Base-by-base conservation (phyloP, 2,329 filamentous ascomycete genomes). In the Phyllosticta citriasiana region DNA sequence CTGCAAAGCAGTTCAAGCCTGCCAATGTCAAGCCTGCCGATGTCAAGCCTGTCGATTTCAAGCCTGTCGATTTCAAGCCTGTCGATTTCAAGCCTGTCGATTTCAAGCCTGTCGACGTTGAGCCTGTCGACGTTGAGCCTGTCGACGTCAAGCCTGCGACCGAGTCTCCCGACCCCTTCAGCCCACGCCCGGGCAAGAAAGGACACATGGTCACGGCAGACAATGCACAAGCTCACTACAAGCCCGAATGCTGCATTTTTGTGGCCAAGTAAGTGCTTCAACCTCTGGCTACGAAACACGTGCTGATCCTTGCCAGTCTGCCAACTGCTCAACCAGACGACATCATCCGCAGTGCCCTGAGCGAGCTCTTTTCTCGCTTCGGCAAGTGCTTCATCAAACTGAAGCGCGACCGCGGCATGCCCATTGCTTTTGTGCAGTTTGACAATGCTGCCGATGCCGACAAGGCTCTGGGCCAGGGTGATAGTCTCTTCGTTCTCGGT, bases 321-420 rank as follows among this genome's bases (percentile, higher is more conserved):
- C 55, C 30, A 2, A 57, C 26, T 12, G 47, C 26, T 26, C 47
- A 40, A 33, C 12, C 55, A 7, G 56, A 62, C 24, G 35, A n/a
- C 2, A 10, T 57, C 30, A 22, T 62, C 4, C 10, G 25, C 52
- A 12, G 19, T 2, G 60, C 60, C 7, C 16, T 62, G 33, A 10
- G 12, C 1, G 33, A 54, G 5, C 8, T 50, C 14, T 62, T 58
- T 26, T 3, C 14, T 5, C 22, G 24, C 16, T 55, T 55, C 12
- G 60, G 60, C 24, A 52, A 25, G 7, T 62, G 60, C 40, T 58
- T 55, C 24, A n/a, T 62, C 12, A 62, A 62, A 35, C 22, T 62
- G 1, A 62, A 62, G 60, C 51, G 60, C 1, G 52, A 57, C 35
- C 25, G 60, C 12, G 35, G 40, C 9, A 50, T 62, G 33, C 60